Conservation (phyloP, 2,329 filamentous ascomycete genomes). For the Dactylonectria macrodidyma region DNA sequence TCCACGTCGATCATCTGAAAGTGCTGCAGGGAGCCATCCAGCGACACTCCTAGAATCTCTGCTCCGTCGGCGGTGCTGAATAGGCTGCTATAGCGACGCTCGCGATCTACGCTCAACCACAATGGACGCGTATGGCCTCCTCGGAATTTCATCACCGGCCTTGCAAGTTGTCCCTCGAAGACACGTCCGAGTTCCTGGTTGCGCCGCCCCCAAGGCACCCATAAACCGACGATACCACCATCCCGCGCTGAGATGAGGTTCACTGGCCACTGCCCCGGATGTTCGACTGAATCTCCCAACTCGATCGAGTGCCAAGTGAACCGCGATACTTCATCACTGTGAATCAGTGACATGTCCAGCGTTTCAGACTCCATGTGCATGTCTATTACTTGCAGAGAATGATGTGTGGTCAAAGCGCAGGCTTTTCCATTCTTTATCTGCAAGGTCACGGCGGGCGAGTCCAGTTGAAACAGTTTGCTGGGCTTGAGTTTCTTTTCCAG, state of each 20-base stretch:
- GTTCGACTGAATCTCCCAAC: conserved; percentile 53
- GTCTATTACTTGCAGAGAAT: conserved; percentile 71
- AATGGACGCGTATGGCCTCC: conserved; percentile 66
- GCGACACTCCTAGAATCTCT: conserved; percentile 74
- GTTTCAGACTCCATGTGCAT: conserved; percentile 56
- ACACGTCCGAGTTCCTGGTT: conserved; percentile 62
- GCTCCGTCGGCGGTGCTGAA: conserved; percentile 60
- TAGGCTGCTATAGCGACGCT: conserved; percentile 59
- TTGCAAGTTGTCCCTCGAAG: conserved; percentile 70
- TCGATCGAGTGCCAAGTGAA: conserved; percentile 63
- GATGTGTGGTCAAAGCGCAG: conserved; percentile 65
- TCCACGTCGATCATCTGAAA: conserved; percentile 76
- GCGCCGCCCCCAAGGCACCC: conserved; percentile 61
- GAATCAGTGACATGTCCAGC: conserved; percentile 56
- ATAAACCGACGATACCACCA: conserved; percentile 64
- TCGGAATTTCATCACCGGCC: conserved; percentile 70
- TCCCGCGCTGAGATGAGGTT: conserved; percentile 65
- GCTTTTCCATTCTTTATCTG: conserved; percentile 63
- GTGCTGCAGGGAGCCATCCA: conserved; percentile 79
- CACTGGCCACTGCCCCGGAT: conserved; percentile 55
- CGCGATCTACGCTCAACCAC: conserved; percentile 59
- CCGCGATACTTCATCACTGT: conserved; percentile 63
- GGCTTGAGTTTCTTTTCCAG: conserved; percentile 65
- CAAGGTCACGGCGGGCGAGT: conserved; percentile 68
- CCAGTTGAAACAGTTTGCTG: conserved; percentile 63